These are phyloP conservation scores for Leptosphaerulina australis DNA, from an alignment of 2,329 filamentous ascomycete genomes.

Conservation along the genomic window DNA sequence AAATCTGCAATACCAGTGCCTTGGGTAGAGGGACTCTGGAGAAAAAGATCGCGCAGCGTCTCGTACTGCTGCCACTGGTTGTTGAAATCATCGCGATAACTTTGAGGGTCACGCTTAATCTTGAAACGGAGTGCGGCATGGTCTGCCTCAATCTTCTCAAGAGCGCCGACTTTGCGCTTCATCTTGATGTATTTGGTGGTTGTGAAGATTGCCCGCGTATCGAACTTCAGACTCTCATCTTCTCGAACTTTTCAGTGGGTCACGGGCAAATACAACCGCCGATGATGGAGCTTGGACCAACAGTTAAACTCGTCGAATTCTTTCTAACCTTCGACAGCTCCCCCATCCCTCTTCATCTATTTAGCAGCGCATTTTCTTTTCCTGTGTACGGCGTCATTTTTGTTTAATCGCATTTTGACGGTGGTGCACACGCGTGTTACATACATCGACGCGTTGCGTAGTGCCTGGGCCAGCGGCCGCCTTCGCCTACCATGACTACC, in stretches of 20 bases:
- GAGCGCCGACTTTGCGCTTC: constrained; percentile 86
- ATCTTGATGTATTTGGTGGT: constrained; percentile 57
- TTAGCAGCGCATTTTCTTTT: constrained; percentile 7
- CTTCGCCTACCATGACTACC: constrained; percentile 76
- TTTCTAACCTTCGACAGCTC: constrained; percentile 6
- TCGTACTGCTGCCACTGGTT: constrained; percentile 92
- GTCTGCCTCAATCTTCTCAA: constrained; percentile 88
- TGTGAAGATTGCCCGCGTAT: not conserved
- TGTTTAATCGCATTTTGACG: constrained; percentile 3
- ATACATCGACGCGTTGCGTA: constrained; percentile 22
- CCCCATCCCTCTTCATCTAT: not conserved
- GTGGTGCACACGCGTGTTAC: constrained; percentile 2
- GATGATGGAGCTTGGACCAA: constrained; percentile 3
- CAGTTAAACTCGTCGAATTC: constrained; percentile 2
- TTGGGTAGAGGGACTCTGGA: constrained; percentile 78
- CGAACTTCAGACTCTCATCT: not conserved
- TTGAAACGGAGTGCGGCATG: constrained; percentile 85
- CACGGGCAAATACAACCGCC: not conserved
- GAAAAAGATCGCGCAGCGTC: constrained; percentile 87
- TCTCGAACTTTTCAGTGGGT: constrained; percentile 26
- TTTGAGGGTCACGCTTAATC: constrained; percentile 84
- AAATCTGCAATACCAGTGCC: constrained; percentile 83
- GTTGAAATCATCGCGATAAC: constrained; percentile 87
- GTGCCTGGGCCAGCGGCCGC: constrained; percentile 42
- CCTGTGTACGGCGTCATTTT: constrained; percentile 10